Base-by-base conservation (phyloP, 768 basidiomycete genomes). In the Psilocybe sp. region DNA sequence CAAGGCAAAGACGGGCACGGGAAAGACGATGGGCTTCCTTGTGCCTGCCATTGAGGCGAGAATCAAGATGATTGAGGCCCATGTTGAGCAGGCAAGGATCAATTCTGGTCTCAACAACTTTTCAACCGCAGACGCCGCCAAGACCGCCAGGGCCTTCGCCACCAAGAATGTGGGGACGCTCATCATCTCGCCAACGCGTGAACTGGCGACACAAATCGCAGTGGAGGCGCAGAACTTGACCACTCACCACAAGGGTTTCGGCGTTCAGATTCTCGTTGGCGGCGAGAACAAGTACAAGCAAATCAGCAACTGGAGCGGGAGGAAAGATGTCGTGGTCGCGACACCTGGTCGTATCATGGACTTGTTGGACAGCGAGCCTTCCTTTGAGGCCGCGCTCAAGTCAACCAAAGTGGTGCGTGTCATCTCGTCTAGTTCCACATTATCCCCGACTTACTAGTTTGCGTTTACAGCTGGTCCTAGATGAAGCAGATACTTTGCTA, bases 341-440 rank as follows among this genome's bases (percentile, higher is more conserved):
- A 98, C 94, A 0, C 92, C 94, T n/a, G 94, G 94, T 40, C 80
- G 94, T 16, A 66, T 97, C 45, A 75, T 81, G 50, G 93, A 96
- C 65, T 57, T 92, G 37, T 61, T 96, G 46, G 67, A 78, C 49
- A 76, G 70, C 40, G 83, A 85, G 47, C 74, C 76, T 1, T 74
- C 75, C 2, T 75, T 94, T 9, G 68, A 68, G 15, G 70, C 72
- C 2, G 78, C 76, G 2, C 59, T 95, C 18, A 63, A 67, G 16
- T 69, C 75, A 14, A 77, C 86, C 2, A 74, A 83, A 58, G 71
- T 82, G 56, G 89, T 89, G 56, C 39, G 84, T 71, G 4, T 45
- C 13, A 12, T 38, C 33, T 48, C 14, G 23, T 28, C 23, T 28
- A n/a, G 8, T 13, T 44, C 19, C 10, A 15, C 46, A 20, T 41